Base-by-base conservation (phyloP, 2,329 filamentous ascomycete genomes). In the Orbilia ellipsospora region DNA sequence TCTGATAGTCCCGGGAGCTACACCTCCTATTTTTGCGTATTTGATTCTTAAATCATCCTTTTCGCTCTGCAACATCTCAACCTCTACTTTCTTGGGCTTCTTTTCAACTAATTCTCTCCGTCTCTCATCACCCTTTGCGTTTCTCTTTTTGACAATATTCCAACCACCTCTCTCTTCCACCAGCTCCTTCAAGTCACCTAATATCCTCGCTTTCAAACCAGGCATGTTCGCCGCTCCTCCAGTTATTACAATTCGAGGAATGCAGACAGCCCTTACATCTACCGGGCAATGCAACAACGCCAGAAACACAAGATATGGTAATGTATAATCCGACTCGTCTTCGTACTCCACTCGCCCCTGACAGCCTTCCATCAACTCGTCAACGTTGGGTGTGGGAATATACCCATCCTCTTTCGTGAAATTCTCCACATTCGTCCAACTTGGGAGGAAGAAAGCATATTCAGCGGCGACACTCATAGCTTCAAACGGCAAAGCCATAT, bases 201-300 rank as follows among this genome's bases (percentile, higher is more conserved):
- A 83, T 44, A 97, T 86, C 26, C 94, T 88, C 23, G 87, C 85
- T 78, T 92, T 93, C 26, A 99, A 83, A 0, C 95, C 95, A 0
- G 94, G 87, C 7, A 97, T 89, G 26, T 87, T 87, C 4, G 93
- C 89, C 56, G 91, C 91, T 1, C 93, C 93, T 36, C 95, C 95
- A 0, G 90, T 90, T 80, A 99, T 91, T 15, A 97, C 85, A 54
- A 98, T 91, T 45, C 94, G 91, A 0, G 93, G 90, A 89, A 97
- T 95, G 82, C 94, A 97, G 3, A 90, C 83, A 0, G 91, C 90
- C 23, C 95, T 89, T 2, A 94, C 89, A 82, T 99, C 95, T 2
- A 94, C 84, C 0, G 93, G 92, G 0, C 97, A 85, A 6, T 88
- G 86, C 0, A 96, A 85, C 0, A 99, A 86, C 44, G 89, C 87